Evolutionary conservation across 2,329 filamentous ascomycete genomes (phyloP).

Genomic region (Alternaria angustiovoidea): DNA sequence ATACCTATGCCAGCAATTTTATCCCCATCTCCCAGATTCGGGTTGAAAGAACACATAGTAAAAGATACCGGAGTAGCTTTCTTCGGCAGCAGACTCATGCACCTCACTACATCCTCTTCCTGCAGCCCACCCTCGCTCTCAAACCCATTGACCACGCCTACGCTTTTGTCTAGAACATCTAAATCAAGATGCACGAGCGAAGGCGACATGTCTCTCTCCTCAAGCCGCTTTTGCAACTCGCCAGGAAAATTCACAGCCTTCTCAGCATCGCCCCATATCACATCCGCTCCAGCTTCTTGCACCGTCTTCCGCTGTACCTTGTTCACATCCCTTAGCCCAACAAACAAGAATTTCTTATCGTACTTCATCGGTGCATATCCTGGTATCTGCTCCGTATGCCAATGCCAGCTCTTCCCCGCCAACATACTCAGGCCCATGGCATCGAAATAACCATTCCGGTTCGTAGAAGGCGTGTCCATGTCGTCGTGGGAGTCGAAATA

Average conservation of each 20-base stretch:
- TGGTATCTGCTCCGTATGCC: constrained; percentile 43
- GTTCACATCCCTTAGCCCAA: neutral
- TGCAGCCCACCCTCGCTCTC: neutral
- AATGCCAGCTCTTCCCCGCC: constrained; percentile 45
- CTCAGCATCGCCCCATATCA: neutral
- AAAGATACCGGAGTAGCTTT: constrained; percentile 17
- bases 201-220: neutral
- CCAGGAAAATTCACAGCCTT: neutral
- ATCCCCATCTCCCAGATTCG: constrained; percentile 21
- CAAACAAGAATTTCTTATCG: constrained; percentile 5
- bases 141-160: neutral
- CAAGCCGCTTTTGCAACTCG: neutral
- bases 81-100: neutral
- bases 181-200: neutral
- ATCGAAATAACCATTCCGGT: constrained; percentile 51
- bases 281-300: neutral
- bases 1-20: constrained; percentile 22
- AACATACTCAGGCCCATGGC: constrained; percentile 51
- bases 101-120: neutral
- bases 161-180: neutral
- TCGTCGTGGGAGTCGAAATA: constrained; percentile 59
- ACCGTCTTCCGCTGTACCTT: neutral
- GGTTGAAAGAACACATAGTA: constrained; percentile 26
- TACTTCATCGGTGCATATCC: constrained; percentile 30
- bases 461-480: constrained; percentile 48